Evolutionary conservation across 108 stramenopile species (phyloP).

Genomic region (Fistulifera solaris): DNA sequence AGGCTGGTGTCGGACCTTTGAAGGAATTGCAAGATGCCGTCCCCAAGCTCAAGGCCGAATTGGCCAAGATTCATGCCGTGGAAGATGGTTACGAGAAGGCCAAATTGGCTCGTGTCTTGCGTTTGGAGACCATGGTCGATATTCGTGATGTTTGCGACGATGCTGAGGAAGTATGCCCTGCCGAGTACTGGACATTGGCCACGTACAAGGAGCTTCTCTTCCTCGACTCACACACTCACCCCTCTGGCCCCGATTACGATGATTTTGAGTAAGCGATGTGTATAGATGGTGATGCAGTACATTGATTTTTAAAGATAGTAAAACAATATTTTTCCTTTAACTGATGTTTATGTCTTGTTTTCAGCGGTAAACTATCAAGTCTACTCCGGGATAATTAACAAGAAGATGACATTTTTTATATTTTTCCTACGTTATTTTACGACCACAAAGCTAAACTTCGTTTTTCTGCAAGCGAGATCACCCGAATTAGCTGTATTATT

Average conservation of each 20-base stretch:
- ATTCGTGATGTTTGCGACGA: conserved; percentile 82
- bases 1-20: conserved; percentile 57
- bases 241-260: conserved; percentile 8
- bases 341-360: too few relatives aligned
- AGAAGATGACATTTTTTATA: too few relatives aligned
- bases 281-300: too few relatives aligned
- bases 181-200: conserved; percentile 86
- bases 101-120: conserved; percentile 64
- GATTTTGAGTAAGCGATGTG: conserved; percentile 12
- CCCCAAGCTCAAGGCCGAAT: conserved; percentile 45
- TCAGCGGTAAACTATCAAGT: too few relatives aligned
- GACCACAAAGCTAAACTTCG: too few relatives aligned
- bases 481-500: too few relatives aligned
- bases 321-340: too few relatives aligned
- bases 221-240: conserved; percentile 59
- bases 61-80: conserved; percentile 48
- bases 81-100: conserved; percentile 62
- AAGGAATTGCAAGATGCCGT: conserved; percentile 62
- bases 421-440: too few relatives aligned
- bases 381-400: too few relatives aligned
- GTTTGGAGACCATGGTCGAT: conserved; percentile 90
- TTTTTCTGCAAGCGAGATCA: too few relatives aligned
- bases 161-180: conserved; percentile 86
- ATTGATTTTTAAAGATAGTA: too few relatives aligned
- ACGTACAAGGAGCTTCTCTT: conserved; percentile 95